Conservation (phyloP, 2,329 filamentous ascomycete genomes). For the Knufia petricola region DNA sequence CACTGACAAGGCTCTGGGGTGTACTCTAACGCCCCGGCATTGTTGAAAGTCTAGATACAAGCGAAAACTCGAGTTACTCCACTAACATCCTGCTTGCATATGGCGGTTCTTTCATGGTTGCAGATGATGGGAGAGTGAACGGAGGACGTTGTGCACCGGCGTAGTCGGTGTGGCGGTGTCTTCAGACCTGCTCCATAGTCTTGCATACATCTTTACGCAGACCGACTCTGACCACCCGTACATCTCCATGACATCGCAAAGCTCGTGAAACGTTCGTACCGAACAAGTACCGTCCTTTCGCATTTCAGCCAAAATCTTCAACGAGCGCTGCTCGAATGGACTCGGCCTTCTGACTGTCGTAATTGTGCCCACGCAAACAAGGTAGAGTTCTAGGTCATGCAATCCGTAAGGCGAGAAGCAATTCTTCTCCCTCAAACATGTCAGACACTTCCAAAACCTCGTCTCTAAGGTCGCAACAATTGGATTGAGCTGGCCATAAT, state of each 20-base stretch:
- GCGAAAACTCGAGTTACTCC: too few species aligned
- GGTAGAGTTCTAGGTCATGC: neutral
- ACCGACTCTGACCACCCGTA: neutral
- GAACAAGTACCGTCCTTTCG: neutral
- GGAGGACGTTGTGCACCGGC: too few species aligned
- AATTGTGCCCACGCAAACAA: neutral
- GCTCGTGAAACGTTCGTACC: neutral
- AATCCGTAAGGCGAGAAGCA: neutral
- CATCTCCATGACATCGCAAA: neutral
- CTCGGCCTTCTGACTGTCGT: neutral
- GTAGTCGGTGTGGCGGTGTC: too few species aligned
- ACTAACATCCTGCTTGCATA: too few species aligned
- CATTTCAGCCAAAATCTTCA: neutral
- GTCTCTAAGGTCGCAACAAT: neutral
- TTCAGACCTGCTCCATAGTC: neutral
- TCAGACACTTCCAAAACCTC: neutral
- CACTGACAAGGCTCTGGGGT: too few species aligned
- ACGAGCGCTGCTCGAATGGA: neutral
- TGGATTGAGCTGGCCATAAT: neutral
- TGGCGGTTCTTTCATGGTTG: too few species aligned
- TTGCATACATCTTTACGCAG: neutral
- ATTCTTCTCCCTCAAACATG: neutral
- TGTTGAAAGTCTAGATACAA: too few species aligned
- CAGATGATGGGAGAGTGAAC: too few species aligned
- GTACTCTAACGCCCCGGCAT: too few species aligned